A percentile compares a stretch with the other conserved stretches of the same genome.
Evolutionary conservation across 2,329 filamentous ascomycete species (phyloP).

Genomic region (Fusarium nisikadoi): DNA sequence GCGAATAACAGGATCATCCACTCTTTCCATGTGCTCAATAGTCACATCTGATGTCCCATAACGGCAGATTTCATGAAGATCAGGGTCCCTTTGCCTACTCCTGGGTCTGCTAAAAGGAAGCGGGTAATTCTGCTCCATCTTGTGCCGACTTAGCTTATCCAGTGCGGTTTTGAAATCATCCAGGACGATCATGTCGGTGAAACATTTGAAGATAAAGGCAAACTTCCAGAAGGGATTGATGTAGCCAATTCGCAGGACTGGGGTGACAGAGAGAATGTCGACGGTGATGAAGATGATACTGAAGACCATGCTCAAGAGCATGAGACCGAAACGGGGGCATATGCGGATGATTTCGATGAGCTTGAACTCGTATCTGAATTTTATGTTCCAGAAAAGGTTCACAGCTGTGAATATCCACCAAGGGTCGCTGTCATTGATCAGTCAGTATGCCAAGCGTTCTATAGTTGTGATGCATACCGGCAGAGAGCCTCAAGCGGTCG

Average conservation of each 20-base stretch:
- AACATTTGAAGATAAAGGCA: conserved; percentile 61
- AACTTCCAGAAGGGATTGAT: conserved; percentile 40
- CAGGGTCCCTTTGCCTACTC: neutral
- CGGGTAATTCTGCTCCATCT: conserved; percentile 21
- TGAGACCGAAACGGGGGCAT: conserved; percentile 72
- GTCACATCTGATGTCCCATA: too few species aligned
- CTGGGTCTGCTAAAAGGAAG: conserved; percentile 23
- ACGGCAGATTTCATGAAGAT: too few species aligned
- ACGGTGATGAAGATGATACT: conserved; percentile 69
- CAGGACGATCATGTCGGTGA: conserved; percentile 73
- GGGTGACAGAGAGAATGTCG: conserved; percentile 69
- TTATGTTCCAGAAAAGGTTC: conserved; percentile 71
- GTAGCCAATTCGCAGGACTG: conserved; percentile 53
- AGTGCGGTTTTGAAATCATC: conserved; percentile 74
- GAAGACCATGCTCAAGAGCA: conserved; percentile 69
- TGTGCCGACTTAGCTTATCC: conserved; percentile 45
- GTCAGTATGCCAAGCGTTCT: too few species aligned
- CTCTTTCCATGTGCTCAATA: too few species aligned
- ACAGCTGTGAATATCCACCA: conserved; percentile 75
- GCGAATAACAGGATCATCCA: too few species aligned
- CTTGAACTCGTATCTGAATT: conserved; percentile 68
- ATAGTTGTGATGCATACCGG: conserved; percentile 59
- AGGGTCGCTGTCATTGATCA: too few species aligned
- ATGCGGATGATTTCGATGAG: conserved; percentile 67
- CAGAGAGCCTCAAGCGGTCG: conserved; percentile 70